Evolutionary conservation across 306 rosid species (phyloP).

Genomic region (Leucaena leucocephala): DNA sequence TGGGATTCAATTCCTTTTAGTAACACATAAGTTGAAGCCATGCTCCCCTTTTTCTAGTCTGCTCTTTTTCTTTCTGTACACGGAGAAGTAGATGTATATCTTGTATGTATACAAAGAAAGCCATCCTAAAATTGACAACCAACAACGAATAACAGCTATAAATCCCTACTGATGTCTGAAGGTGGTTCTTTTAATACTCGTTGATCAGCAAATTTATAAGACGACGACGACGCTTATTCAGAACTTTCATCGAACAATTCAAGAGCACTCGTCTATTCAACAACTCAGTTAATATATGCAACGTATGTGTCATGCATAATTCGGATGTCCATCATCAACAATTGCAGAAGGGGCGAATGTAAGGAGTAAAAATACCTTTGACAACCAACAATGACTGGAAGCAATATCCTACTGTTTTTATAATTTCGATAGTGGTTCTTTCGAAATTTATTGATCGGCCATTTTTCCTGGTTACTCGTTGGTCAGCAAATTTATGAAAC

Average conservation of each 20-base stretch:
- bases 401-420: background rate
- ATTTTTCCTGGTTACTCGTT: background rate
- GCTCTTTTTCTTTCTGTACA: background rate
- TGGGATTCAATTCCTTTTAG: too few relatives aligned
- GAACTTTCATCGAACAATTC: conserved; percentile 46
- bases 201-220: background rate
- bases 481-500: background rate
- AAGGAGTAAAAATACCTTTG: background rate
- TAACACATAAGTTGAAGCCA: conserved; percentile 16
- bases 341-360: background rate
- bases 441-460: background rate
- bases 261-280: background rate
- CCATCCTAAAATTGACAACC: conserved; percentile 4
- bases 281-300: background rate
- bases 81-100: conserved; percentile 17
- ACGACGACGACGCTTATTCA: conserved; percentile 17
- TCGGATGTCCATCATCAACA: background rate
- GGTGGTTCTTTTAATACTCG: background rate
- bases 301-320: background rate
- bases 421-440: background rate
- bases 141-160: background rate
- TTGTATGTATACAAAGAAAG: conserved; percentile 34
- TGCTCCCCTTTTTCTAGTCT: conserved; percentile 11
- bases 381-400: background rate
- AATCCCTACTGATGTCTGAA: background rate